Conservation (phyloP, 202 grass and related monocot species). For the Dendrocalamus latiflorus region DNA sequence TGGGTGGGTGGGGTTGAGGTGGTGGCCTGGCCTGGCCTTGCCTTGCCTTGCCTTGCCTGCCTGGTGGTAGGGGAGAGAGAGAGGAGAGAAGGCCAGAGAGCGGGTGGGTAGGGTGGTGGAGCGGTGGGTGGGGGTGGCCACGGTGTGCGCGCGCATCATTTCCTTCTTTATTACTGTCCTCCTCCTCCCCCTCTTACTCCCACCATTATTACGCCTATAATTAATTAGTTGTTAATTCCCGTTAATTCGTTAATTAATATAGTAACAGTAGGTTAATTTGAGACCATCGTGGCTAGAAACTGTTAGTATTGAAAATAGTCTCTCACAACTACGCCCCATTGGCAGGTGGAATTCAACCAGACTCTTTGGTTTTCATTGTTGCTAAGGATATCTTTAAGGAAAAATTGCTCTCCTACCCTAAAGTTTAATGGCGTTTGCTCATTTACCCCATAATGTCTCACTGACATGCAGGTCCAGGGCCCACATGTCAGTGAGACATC, state of each 20-base stretch:
- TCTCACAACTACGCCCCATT: neutral
- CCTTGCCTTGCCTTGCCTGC: neutral
- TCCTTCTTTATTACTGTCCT: conserved; percentile 40
- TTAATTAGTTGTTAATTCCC: neutral
- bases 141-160: conserved; percentile 53
- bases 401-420: too few species aligned
- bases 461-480: too few species aligned
- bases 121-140: conserved; percentile 13
- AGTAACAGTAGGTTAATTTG: neutral
- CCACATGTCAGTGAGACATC: too few species aligned
- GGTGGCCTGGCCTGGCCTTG: neutral
- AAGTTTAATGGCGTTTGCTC: too few species aligned
- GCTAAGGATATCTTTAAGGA: too few species aligned
- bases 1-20: neutral
- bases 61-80: too few species aligned
- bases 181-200: neutral
- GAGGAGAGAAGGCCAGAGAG: too few species aligned
- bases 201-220: neutral
- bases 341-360: too few species aligned
- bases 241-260: neutral
- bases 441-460: too few species aligned
- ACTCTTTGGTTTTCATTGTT: too few species aligned
- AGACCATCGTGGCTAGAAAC: neutral
- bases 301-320: neutral
- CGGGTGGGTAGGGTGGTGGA: neutral